Base-by-base conservation (phyloP, 2,329 filamentous ascomycete species). In the Aspergillus sp. region DNA sequence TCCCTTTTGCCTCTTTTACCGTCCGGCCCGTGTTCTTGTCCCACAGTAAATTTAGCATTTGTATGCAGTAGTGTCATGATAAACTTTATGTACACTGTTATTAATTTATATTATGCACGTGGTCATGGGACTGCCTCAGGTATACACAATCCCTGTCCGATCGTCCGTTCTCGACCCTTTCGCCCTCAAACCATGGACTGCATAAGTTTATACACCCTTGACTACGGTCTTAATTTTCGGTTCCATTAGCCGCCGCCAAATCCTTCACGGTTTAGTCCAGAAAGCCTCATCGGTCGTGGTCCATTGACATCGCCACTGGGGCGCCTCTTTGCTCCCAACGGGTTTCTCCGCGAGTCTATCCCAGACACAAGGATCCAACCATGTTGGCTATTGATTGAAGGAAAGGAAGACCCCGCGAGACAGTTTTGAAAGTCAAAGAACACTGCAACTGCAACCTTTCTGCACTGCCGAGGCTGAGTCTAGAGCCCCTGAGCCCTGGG, bases 401-500 rank as follows among this genome's bases (percentile, higher is more conserved):
- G 47, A 17, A 13, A n/a, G 12, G 7, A 48, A 36, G 13, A 22
- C 8, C 18, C 17, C 24, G 17, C 20, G 17, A 3, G 26, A 30
- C 26, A 30, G 26, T 30, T 6, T 9, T n/a, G 36, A 41, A 44
- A 48, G 45, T 48, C 9, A 53, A 26, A 45, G 32, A 41, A 47
- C 22, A 39, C 17, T 45, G 26, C 26, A 30, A 30, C 18, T 45
- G 30, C n/a, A 17, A 18, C 20, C 24, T 36, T 15, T 24, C 13
- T 4, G 51, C 32, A 32, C 36, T 11, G 43, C n/a, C 36, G 41
- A 43, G 53, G 36, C 38, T 42, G 42, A 30, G 51, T 20, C 42
- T 53, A 34, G 44, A 50, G 34, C 55, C 55, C 54, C 49, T 57
- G 44, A 56, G 38, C 18, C 26, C 15, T 22, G 20, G 18, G 34